These are phyloP conservation scores for Colletotrichum costaricense DNA, from an alignment of 2,329 filamentous ascomycete species.

Conservation along the genomic window DNA sequence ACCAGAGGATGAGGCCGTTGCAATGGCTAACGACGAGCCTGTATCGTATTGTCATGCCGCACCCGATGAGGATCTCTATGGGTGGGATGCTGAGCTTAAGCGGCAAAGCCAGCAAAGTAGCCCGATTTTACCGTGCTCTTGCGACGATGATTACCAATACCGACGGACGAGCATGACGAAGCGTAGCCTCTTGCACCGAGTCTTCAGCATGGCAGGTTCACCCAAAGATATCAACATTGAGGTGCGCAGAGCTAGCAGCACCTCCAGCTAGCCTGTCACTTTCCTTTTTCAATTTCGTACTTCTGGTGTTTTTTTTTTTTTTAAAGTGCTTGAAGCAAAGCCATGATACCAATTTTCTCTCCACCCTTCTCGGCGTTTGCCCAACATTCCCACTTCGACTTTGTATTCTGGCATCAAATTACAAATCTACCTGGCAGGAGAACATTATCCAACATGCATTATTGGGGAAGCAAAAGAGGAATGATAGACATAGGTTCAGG, in stretches of 20 bases:
- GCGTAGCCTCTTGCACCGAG: constrained; percentile 52
- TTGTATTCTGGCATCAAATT: constrained; percentile 9
- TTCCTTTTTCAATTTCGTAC: background rate
- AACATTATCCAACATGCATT: constrained; percentile 28
- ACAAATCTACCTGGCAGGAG: background rate
- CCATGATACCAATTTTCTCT: constrained; percentile 6
- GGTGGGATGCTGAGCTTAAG: constrained; percentile 64
- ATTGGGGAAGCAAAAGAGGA: constrained; percentile 22
- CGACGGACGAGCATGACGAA: constrained; percentile 43
- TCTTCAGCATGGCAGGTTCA: constrained; percentile 46
- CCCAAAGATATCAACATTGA: constrained; percentile 27
- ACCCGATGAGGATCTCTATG: constrained; percentile 57
- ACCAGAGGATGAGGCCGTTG: constrained; percentile 42
- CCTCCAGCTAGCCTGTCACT: constrained; percentile 15
- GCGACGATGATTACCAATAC: constrained; percentile 41
- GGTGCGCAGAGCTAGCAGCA: constrained; percentile 30
- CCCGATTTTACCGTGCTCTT: background rate
- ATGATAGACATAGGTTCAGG: constrained; percentile 24
- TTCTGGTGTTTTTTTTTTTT: background rate
- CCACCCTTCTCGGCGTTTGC: constrained; percentile 12
- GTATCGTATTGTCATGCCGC: constrained; percentile 42
- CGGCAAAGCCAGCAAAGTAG: constrained; percentile 38
- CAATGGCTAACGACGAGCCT: constrained; percentile 43
- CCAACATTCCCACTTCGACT: background rate
- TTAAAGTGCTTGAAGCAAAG: background rate